A percentile compares a stretch with the other conserved stretches of the same genome.
These are phyloP conservation scores for Sanghuangporus sanghuang DNA, from an alignment of 1,284 basidiomycete species.

Conservation along the genomic window DNA sequence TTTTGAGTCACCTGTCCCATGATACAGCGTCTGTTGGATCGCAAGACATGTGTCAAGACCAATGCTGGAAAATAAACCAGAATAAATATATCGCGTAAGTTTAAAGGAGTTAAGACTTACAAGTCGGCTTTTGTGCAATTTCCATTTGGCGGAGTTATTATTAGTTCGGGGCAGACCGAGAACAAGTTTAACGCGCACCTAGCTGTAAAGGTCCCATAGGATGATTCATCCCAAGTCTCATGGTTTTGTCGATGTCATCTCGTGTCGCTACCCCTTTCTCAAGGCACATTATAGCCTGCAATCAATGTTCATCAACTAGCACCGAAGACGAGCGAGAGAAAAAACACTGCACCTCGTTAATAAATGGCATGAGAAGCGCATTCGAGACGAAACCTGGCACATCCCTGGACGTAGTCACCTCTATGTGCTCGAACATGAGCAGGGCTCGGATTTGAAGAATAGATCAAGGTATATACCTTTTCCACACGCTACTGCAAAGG, in stretches of 20 bases:
- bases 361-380: slow-evolving; percentile 86
- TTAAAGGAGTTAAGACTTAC: slow-evolving; percentile 38
- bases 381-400: slow-evolving; percentile 91
- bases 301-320: slow-evolving; percentile 23
- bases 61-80: slow-evolving; percentile 50
- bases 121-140: slow-evolving; percentile 60
- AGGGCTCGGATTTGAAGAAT: background rate
- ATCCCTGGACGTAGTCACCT: slow-evolving; percentile 84
- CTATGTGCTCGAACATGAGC: slow-evolving; percentile 33
- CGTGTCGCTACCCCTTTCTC: slow-evolving; percentile 89
- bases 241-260: slow-evolving; percentile 93
- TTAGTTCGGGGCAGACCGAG: background rate
- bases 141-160: background rate
- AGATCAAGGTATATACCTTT: slow-evolving; percentile 52
- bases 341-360: slow-evolving; percentile 65
- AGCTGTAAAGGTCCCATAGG: slow-evolving; percentile 92
- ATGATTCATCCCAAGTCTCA: slow-evolving; percentile 92
- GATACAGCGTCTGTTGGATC: slow-evolving; percentile 85
- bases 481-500: slow-evolving; percentile 85
- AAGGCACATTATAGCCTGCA: slow-evolving; percentile 85
- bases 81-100: background rate
- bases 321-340: background rate
- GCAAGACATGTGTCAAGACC: slow-evolving; percentile 89
- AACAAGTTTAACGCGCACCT: slow-evolving; percentile 36
- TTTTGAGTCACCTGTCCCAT: slow-evolving; percentile 91